These are phyloP conservation scores for Musa beccarii DNA, from an alignment of 176 grass and related monocot species.

Conservation along the genomic window DNA sequence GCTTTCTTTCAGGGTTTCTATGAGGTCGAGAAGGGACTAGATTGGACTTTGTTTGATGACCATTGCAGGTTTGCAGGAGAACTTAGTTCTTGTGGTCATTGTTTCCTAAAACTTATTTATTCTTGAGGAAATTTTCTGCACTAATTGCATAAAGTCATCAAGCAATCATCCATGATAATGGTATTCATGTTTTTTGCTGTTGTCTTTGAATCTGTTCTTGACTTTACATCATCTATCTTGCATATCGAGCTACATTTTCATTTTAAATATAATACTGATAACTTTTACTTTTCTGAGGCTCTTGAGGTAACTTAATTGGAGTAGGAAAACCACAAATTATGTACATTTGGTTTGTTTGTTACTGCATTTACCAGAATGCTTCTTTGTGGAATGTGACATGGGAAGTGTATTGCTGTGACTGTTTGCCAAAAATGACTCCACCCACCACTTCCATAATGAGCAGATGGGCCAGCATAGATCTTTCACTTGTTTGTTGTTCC, in stretches of 20 bases:
- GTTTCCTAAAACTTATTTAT: neutral
- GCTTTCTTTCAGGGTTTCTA: conserved; percentile 49
- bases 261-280: too few relatives aligned
- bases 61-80: conserved; percentile 27
- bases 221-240: too few relatives aligned
- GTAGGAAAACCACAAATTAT: too few relatives aligned
- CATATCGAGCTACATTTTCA: too few relatives aligned
- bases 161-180: neutral
- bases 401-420: neutral
- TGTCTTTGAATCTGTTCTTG: too few relatives aligned
- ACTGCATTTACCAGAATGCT: neutral
- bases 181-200: neutral
- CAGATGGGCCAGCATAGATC: neutral
- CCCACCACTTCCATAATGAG: neutral
- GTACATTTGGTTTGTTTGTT: neutral
- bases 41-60: conserved; percentile 37
- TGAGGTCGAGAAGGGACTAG: conserved; percentile 34
- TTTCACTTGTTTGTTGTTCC: neutral
- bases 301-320: too few relatives aligned
- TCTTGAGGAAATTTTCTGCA: neutral
- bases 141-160: neutral
- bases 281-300: too few relatives aligned
- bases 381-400: neutral
- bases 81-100: conserved; percentile 1
- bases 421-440: neutral